phyloP scores from a whole-genome alignment of 176 grass and related monocot genomes.

The Metroxylon sagu region DNA sequence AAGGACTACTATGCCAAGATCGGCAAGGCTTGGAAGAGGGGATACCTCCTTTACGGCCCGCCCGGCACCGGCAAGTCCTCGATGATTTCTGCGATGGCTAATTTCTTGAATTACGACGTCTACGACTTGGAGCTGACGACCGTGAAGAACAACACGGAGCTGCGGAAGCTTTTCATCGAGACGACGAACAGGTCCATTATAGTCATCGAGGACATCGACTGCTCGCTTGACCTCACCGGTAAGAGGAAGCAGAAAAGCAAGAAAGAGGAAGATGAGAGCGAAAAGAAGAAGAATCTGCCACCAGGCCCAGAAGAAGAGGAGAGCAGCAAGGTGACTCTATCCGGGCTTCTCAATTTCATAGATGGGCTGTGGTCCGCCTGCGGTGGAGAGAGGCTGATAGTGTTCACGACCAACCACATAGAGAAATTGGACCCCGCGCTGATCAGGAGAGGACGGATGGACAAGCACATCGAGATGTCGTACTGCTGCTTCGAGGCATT shows the following conservation, averaged over 20 bases:
- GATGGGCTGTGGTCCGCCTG: conserved; percentile 44
- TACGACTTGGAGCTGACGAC: conserved; percentile 42
- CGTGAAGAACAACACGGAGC: conserved; percentile 27
- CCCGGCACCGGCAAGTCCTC: conserved; percentile 40
- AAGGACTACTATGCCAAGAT: conserved; percentile 59
- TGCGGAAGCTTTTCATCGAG: conserved; percentile 22
- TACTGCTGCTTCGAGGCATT: conserved; percentile 33
- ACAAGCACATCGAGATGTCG: conserved; percentile 50
- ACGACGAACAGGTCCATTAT: not conserved
- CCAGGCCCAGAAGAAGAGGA: too few relatives aligned
- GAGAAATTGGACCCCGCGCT: conserved; percentile 35
- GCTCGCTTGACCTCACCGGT: too few relatives aligned
- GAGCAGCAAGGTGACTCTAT: conserved; percentile 22
- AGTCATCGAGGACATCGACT: too few relatives aligned
- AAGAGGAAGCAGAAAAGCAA: too few relatives aligned
- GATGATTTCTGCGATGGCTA: conserved; percentile 48
- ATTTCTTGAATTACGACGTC: conserved; percentile 36
- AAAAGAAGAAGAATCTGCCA: too few relatives aligned
- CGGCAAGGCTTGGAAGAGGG: conserved; percentile 37
- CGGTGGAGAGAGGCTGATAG: conserved; percentile 30
- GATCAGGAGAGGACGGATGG: conserved; percentile 36
- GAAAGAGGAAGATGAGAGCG: conserved; percentile 13
- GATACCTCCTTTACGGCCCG: conserved; percentile 30
- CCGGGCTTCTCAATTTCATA: conserved; percentile 45
- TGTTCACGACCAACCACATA: conserved; percentile 40